Evolutionary conservation across 441 rosid species (phyloP).

Genomic region (Corymbia citriodora): DNA sequence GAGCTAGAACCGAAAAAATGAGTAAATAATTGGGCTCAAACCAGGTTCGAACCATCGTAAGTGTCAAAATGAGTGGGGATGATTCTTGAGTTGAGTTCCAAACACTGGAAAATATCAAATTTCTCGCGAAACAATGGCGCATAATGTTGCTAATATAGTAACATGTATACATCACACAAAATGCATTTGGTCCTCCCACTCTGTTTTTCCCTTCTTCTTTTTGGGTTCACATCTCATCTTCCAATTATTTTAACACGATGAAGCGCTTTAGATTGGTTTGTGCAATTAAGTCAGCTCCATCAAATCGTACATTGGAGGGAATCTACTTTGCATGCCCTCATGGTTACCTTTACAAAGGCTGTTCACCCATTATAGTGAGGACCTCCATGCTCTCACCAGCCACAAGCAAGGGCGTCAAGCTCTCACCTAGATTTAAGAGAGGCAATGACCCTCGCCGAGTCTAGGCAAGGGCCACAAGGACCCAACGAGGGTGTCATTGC

Average conservation of each 20-base stretch:
- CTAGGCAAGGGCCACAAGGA: no score
- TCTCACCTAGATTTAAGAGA: no score
- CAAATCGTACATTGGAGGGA: background rate
- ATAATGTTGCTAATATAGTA: background rate
- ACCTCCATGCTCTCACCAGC: no score
- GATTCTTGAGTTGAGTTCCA: background rate
- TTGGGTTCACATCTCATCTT: background rate
- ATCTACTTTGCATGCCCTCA: no score
- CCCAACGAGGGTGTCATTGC: no score
- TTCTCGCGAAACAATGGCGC: background rate
- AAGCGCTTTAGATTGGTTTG: background rate
- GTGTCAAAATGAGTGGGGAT: background rate
- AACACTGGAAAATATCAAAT: background rate
- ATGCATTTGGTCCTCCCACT: background rate
- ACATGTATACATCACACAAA: background rate
- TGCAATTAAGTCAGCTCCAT: background rate
- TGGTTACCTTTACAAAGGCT: no score
- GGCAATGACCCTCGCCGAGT: no score
- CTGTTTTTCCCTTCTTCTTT: no score
- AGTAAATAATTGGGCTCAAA: background rate
- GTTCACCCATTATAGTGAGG: no score
- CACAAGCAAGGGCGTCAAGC: no score
- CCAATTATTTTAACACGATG: background rate
- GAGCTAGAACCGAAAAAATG: background rate
- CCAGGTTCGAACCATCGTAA: background rate